Evolutionary conservation across 805 yeast species (phyloP), one percentile per base, ranked within the genome.

Genomic region (Candida germanica): DNA sequence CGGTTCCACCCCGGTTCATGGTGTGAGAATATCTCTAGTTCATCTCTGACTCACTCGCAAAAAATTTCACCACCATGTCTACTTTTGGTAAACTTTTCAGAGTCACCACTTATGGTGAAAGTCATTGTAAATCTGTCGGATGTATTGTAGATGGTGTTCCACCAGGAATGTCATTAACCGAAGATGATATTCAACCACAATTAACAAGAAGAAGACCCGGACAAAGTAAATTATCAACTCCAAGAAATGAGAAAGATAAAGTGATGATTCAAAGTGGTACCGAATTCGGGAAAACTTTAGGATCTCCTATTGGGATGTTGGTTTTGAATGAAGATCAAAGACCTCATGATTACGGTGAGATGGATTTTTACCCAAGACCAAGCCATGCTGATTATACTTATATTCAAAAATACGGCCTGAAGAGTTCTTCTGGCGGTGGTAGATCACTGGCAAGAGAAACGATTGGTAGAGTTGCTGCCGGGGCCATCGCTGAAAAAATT

Each of bases 131-230:
- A 53, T 86, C 96, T 7, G 98, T 93, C 27, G 98, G 98, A 21
- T 93, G 98, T 66, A 93, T 93, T 43, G 96, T 93, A 26, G 98
- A 93, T 50, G 98, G 98, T 40, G 93, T 88, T 27, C 98, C 98
- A 20, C 97, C 98, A 19, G 96, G 96, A 21, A 72, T 93, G 77
- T 73, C 79, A 6, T 75, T 93, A 36, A 74, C 83, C 12, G 97
- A 87, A 61, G 79, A 68, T 4, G 98, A 93, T 56, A 77, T 93
- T 48, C 98, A 93, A 69, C 95, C 97, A 12, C 98, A 93, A 70
- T 68, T 93, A 51, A 81, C 95, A 15, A 80, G 98, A 68, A 83
- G 98, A 73, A 83, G 98, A 67, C 98, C 98, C 2, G 98, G 98
- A 33, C 98, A 93, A 66, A 79, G 89, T 33, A 84, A 83, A 46